Base-by-base conservation (phyloP, 371 early-diverging fungal species). In the Mortierella sp. region DNA sequence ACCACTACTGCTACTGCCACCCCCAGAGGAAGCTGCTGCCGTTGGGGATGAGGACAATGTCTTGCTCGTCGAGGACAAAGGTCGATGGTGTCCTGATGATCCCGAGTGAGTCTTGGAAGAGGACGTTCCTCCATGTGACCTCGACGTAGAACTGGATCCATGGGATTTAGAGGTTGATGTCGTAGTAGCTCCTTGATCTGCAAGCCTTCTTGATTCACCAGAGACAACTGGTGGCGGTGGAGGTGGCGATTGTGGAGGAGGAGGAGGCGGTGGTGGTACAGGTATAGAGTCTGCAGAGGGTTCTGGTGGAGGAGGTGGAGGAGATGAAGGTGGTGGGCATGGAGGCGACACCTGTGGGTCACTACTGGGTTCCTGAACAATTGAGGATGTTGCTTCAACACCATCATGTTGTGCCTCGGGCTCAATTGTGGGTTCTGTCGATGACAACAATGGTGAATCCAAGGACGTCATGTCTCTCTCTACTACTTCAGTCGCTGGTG, bases 231-330 rank as follows among this genome's bases (percentile, higher is more conserved):
- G n/a, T 7, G 60, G 21, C 14, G 47, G 4, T 1, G 60, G 26
- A 2, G 60, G 47, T 25, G 60, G 60, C 1, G 60, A 46, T 21
- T 61, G 16, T 0, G 48, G 28, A 18, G 62, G 55, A 16, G 61
- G 18, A 14, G 59, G 57, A 30, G 70, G 25, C 18, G 60, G 21
- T 16, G 67, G 57, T 21, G 60, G 26, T 7, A 59, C 29, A 25
- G 65, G 25, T 1, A 53, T 25, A 6, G 55, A 55, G 11, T 52
- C 46, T 44, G 53, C 43, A 25, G 55, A 45, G 9, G 64, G 44
- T 55, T 64, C 57, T 23, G 58, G 59, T 7, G 61, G 70, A 50
- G 46, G 65, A 45, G 45, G 57, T 1, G 57, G 65, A 4, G 56
- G 59, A 60, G 30, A 14, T 0, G 47, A 7, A 45, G 48, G 19